Evolutionary conservation across 768 basidiomycete species (phyloP).

Genomic region (Suillus subluteus): DNA sequence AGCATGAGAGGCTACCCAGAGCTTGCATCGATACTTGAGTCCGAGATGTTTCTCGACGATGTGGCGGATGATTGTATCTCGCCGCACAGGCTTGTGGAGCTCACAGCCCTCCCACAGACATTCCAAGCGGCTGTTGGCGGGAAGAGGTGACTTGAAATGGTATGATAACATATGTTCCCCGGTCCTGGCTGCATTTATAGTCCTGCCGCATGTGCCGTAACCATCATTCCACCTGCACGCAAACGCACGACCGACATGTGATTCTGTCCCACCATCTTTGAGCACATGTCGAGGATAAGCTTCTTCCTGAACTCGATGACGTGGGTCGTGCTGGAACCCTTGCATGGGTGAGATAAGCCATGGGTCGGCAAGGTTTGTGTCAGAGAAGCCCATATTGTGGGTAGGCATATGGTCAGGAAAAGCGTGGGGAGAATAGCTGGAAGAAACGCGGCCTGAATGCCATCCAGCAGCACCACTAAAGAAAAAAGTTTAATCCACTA

Average conservation of each 20-base stretch:
- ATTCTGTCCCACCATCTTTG: neutral
- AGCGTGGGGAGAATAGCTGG: neutral
- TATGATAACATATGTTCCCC: neutral
- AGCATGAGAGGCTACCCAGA: neutral
- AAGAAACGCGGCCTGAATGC: neutral
- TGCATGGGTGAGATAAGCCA: neutral
- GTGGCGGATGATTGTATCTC: conserved; percentile 4
- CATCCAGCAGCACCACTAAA: neutral
- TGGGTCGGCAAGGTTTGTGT: neutral
- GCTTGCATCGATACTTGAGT: neutral
- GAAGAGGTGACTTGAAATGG: neutral
- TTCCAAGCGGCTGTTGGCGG: neutral
- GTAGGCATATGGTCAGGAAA: neutral
- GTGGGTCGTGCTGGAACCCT: neutral
- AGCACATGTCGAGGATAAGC: neutral
- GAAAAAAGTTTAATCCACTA: neutral
- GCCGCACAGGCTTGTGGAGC: neutral
- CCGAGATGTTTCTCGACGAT: neutral
- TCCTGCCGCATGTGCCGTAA: neutral
- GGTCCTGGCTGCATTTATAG: neutral
- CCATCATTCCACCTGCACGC: conserved; percentile 1
- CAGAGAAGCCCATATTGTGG: neutral
- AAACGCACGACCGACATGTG: neutral
- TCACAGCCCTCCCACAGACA: neutral
- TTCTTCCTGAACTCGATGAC: neutral